Base-by-base conservation (phyloP, 768 basidiomycete genomes). In the Leccinum sublutescens region DNA sequence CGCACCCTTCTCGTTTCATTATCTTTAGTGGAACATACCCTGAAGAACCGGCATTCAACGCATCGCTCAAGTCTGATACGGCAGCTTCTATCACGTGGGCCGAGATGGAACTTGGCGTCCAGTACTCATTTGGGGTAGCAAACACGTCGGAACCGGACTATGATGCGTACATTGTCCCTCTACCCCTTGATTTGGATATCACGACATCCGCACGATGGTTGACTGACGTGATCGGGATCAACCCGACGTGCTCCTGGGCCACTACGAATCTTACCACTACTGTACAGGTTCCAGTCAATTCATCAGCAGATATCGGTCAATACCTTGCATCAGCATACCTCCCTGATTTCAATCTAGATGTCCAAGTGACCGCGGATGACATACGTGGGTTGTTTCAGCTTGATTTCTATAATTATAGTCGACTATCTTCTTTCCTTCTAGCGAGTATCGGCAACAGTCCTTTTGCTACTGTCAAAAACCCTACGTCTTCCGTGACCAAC, bases 241-340 rank as follows among this genome's bases (percentile, higher is more conserved):
- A 71, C 25, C 71, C 71, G 1, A 50, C 52, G 4, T 72, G 71
- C 50, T 65, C 62, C n/a, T 72, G 69, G 69, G 57, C 70, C 27
- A 56, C 61, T 12, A 73, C 71, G 6, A 71, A 73, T 50, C 40
- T 72, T 15, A 66, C 66, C 4, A 1, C 59, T 5, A 45, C 63
- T 5, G 11, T 71, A 1, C 38, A 62, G 40, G 6, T 66, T 11
- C 34, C 63, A 10, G 1, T 19, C 33, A 71, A 71, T 9, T 55
- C 43, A 45, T 33, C 50, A 14, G 21, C 43, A 11, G 7, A 1
- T 7, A 1, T 36, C 6, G 14, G 2, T 10, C 5, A 47, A 23
- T 29, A 52, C 38, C 3, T 66, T 8, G 51, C 58, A 45, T 67
- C 64, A 9, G 62, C 58, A 19, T 57, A 62, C 48, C 64, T 71